Evolutionary conservation across 495 filamentous ascomycete genomes (phyloP), one percentile per base, ranked within the genome.

Genomic region (Tuber brumale): DNA sequence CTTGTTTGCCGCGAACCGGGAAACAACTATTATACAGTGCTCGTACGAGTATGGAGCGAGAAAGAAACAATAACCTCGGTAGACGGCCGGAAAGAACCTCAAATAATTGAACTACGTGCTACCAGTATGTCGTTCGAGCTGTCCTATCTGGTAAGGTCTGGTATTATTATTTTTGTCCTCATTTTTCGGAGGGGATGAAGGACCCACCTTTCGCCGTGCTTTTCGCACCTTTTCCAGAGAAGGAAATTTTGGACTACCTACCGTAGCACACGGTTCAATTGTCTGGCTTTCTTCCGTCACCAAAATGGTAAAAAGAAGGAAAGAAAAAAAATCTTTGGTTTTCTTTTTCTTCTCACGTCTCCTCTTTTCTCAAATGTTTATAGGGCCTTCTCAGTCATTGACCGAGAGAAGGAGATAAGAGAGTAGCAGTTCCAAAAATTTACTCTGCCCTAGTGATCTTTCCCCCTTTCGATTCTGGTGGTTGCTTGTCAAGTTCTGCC

Each of bases 361-460:
- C 57, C 57, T 31, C 57, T 16, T 66, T 14, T 66, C 57, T n/a
- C 6, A 57, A 57, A 27, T 27, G 51, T 57, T 27, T 27, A 27
- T 27, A 57, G 51, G 9, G n/a, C 4, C 51, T 27, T 57, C 51
- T 27, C 51, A 27, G 27, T 14, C 3, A 27, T 14, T 21, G 21
- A 31, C 3, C 3, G 10, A 27, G 8, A 57, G n/a, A 27, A 27
- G 8, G n/a, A 27, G 12, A 27, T 21, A 27, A 57, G 51, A 57
- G 18, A 57, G n/a, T 14, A 57, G 6, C 3, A 14, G 10, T 57
- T 27, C n/a, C 12, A 66, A 66, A 66, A 66, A 12, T 12, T 66
- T 66, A 66, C 57, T 66, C 57, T 66, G 57, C 57, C 57, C 57
- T 66, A 66, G n/a, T 31, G 57, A 66, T 66, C 57, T 66, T 66